phyloP scores from a whole-genome alignment of 495 filamentous ascomycete genomes.

The Penicillium mononematosum region DNA sequence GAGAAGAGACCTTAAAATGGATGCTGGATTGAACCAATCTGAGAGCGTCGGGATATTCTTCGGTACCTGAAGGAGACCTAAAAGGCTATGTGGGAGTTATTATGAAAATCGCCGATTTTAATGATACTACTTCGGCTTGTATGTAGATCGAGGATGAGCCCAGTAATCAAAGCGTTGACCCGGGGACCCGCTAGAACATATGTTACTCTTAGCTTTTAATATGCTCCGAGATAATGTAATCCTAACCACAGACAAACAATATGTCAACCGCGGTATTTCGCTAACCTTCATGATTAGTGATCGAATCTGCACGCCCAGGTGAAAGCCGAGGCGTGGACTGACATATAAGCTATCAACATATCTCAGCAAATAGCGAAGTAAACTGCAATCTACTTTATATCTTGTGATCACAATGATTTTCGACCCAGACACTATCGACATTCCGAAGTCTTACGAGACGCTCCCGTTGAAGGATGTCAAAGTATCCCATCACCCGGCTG shows the following conservation, averaged over 20 bases:
- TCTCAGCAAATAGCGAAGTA: background rate
- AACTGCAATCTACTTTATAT: too few relatives aligned
- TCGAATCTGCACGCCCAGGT: background rate
- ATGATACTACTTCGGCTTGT: background rate
- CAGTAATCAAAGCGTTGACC: background rate
- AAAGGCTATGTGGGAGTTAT: background rate
- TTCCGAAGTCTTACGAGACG: slow-evolving; percentile 21
- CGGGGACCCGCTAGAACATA: background rate
- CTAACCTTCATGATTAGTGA: slow-evolving; percentile 1
- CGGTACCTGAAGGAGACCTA: background rate
- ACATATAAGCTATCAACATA: background rate
- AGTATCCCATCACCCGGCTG: slow-evolving; percentile 44
- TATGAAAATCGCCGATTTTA: background rate
- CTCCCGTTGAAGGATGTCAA: slow-evolving; percentile 45
- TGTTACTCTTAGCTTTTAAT: background rate
- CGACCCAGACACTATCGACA: background rate
- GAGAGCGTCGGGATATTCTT: background rate
- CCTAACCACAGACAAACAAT: background rate
- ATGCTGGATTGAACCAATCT: background rate
- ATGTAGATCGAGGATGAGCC: background rate
- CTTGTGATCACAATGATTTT: background rate
- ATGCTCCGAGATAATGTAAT: slow-evolving; percentile 12
- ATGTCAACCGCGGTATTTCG: background rate
- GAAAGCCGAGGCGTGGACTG: background rate
- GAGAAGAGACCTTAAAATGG: background rate